A percentile compares a stretch with the other conserved stretches of the same genome.
phyloP scores from a whole-genome alignment of 1,284 basidiomycete genomes.

The Limonomyces culmigenus region DNA sequence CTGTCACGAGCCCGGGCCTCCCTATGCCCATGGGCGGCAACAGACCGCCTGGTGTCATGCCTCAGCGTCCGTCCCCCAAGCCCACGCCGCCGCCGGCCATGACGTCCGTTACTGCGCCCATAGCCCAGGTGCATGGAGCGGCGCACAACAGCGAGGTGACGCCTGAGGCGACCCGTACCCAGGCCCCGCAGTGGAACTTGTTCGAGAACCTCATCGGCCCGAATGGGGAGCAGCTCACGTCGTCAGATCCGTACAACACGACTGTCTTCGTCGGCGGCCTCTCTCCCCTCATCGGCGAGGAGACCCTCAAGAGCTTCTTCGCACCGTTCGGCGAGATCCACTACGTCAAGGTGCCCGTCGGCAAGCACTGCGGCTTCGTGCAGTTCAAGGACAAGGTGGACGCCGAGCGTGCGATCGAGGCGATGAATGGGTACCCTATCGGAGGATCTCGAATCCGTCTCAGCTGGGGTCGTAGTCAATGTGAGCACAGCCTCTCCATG shows the following conservation, averaged over 20 bases:
- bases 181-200: too few relatives aligned
- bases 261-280: slow-evolving; percentile 86
- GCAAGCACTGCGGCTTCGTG: slow-evolving; percentile 92
- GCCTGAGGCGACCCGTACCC: too few relatives aligned
- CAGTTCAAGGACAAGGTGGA: slow-evolving; percentile 87
- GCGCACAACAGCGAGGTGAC: too few relatives aligned
- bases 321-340: slow-evolving; percentile 83
- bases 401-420: slow-evolving; percentile 84
- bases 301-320: slow-evolving; percentile 78
- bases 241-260: slow-evolving; percentile 80
- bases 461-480: slow-evolving; percentile 88
- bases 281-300: slow-evolving; percentile 73
- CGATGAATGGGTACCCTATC: slow-evolving; percentile 92
- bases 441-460: slow-evolving; percentile 80
- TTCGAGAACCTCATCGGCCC: slow-evolving; percentile 74
- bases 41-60: too few relatives aligned
- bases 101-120: too few relatives aligned
- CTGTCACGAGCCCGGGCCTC: slow-evolving; percentile 22
- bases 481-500: slow-evolving; percentile 34
- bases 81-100: too few relatives aligned
- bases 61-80: too few relatives aligned
- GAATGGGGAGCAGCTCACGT: slow-evolving; percentile 69
- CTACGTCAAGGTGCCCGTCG: slow-evolving; percentile 90
- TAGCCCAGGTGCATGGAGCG: too few relatives aligned
- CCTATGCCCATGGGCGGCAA: slow-evolving; percentile 19